These are phyloP conservation scores for Lignosus rhinocerotis DNA, from an alignment of 1,284 basidiomycete species.

Conservation along the genomic window DNA sequence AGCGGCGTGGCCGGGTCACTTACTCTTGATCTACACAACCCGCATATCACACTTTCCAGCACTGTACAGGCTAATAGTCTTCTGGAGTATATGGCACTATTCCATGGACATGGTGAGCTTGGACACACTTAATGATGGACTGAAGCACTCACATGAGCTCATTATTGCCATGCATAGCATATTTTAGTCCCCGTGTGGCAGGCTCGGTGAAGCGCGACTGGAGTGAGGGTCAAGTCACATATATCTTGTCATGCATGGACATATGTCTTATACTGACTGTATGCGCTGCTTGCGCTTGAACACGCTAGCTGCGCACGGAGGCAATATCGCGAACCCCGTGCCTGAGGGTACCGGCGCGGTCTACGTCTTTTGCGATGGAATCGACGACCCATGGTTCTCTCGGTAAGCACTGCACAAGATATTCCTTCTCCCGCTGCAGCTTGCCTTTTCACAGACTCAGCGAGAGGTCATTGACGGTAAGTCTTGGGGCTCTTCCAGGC, in stretches of 20 bases:
- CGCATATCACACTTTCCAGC: too few species aligned
- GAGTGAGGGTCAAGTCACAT: neutral
- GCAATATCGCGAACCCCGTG: neutral
- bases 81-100: neutral
- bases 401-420: neutral
- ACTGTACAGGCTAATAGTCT: too few species aligned
- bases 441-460: neutral
- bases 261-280: neutral
- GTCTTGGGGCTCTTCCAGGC: neutral
- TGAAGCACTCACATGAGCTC: neutral
- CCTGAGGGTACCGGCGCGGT: neutral
- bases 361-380: constrained; percentile 15
- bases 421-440: neutral
- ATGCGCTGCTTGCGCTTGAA: neutral
- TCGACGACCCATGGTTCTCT: constrained; percentile 14
- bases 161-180: neutral
- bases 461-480: constrained; percentile 10
- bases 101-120: neutral
- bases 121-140: neutral
- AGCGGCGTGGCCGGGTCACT: too few species aligned
- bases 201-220: neutral
- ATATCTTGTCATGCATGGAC: neutral
- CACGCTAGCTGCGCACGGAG: neutral
- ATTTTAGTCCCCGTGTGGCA: constrained; percentile 10
- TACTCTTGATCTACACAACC: too few species aligned